Evolutionary conservation across 2,329 filamentous ascomycete genomes (phyloP).

Genomic region (Verticillium isaacii): DNA sequence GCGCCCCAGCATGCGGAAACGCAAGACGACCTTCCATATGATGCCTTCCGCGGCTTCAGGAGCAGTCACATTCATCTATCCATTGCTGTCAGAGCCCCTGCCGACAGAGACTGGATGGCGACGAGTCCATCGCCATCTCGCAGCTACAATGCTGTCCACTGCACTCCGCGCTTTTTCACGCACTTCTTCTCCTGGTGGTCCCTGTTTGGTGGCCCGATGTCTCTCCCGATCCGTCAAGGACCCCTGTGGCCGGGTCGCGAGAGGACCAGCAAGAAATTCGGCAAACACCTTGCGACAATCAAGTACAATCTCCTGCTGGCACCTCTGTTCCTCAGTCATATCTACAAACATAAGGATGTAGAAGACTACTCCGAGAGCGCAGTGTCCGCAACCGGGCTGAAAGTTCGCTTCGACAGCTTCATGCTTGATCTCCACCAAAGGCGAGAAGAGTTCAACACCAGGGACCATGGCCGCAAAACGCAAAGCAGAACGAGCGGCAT

Average conservation of each 20-base stretch:
- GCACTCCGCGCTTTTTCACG: conserved; percentile 93
- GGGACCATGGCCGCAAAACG: conserved; percentile 70
- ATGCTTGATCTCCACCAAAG: conserved; percentile 95
- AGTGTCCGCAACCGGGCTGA: conserved; percentile 91
- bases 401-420: conserved; percentile 92
- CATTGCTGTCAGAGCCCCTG: conserved; percentile 81
- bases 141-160: conserved; percentile 94
- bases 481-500: conserved; percentile 84
- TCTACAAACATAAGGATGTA: conserved; percentile 96
- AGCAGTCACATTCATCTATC: conserved; percentile 97
- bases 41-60: conserved; percentile 94
- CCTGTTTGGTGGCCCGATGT: conserved; percentile 91
- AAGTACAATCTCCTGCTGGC: conserved; percentile 94
- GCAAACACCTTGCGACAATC: conserved; percentile 92
- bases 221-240: conserved; percentile 89
- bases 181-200: conserved; percentile 99
- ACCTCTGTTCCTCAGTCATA: conserved; percentile 89
- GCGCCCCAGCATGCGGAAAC: conserved; percentile 69
- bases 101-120: conserved; percentile 80
- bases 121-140: conserved; percentile 70
- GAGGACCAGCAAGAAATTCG: conserved; percentile 98
- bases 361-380: conserved; percentile 74
- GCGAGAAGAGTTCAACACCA: conserved; percentile 83
- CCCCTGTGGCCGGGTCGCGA: conserved; percentile 86
- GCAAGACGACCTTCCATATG: conserved; percentile 58